These are phyloP conservation scores for Botrytis fabae DNA, from an alignment of 2,329 filamentous ascomycete species.

Conservation along the genomic window DNA sequence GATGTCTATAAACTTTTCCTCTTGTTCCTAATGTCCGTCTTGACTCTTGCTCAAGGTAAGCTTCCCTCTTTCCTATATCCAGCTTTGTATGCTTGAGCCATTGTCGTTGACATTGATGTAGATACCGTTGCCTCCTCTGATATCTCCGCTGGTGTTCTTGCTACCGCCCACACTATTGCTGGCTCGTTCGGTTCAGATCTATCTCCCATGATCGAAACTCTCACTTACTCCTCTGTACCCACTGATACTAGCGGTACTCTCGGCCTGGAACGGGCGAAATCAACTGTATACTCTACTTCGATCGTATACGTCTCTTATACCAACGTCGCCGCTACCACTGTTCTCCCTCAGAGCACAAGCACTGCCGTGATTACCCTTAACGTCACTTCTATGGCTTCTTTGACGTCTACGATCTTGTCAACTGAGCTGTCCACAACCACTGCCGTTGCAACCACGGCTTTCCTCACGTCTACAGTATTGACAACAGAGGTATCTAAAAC, in stretches of 20 bases:
- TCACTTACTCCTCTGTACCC: not conserved
- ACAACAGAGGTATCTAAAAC: not conserved
- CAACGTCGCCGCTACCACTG: not conserved
- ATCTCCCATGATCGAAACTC: not conserved
- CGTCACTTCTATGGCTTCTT: not conserved
- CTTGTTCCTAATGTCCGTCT: not conserved
- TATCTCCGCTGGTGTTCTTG: not conserved
- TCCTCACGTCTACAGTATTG: not conserved
- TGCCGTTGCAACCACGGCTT: not conserved
- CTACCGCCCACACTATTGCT: not conserved
- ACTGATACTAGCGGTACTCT: not conserved
- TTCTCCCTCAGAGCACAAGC: not conserved
- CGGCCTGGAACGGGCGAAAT: not conserved
- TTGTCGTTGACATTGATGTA: not conserved
- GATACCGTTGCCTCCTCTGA: not conserved
- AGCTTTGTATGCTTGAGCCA: not conserved
- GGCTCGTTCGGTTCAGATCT: not conserved
- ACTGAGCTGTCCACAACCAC: not conserved
- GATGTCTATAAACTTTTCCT: not conserved
- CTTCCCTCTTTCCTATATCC: not conserved
- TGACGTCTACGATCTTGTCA: not conserved
- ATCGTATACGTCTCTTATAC: constrained; percentile 3
- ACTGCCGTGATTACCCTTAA: not conserved
- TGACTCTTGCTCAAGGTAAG: not conserved
- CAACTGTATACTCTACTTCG: not conserved